Evolutionary conservation across 2,329 filamentous ascomycete species (phyloP), one percentile per base, ranked within the genome.

Genomic region (Diaporthe citriasiana): DNA sequence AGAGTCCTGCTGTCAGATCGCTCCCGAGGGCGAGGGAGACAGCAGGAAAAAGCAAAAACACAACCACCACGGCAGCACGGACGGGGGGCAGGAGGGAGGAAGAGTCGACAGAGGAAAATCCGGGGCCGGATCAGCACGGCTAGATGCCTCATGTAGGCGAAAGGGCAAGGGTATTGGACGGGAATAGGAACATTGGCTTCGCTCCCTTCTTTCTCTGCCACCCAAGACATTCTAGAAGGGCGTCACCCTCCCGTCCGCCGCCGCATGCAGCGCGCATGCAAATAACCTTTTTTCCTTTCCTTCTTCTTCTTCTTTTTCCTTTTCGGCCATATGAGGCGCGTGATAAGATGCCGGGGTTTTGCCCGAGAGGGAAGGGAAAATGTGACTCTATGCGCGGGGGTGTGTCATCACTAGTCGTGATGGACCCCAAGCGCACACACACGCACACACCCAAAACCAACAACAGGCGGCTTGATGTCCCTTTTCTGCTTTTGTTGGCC

Each of bases 161-260:
- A 35, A 25, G 22, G 45, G 45, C 45, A 50, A 50, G 45, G 45
- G 27, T 35, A 7, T 15, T 19, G 35, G 25, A 15, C 55, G 10
- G 55, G 55, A 22, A 35, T 30, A 57, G 51, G 9, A 50, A 50
- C 45, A 50, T 25, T 8, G 22, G 22, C 25, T 50, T 35, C 33
- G 33, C 33, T 65, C 40, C n/a, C 10, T 13, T n/a, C 45, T 22
- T 10, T 33, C 30, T 22, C 35, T 40, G 9, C 42, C 6, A 45
- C 59, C 60, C 60, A 66, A 53, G 63, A 66, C 63, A 38, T 66
- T 66, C 63, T 66, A 66, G 63, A 66, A 66, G 63, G 47, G 63
- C 63, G 63, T 66, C 45, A 66, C 63, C 45, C 63, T 66, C 30
- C 45, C 45, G 45, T 22, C 45, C 45, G 45, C 42, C 13, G 33